These are phyloP conservation scores for Alnus rubra DNA, from an alignment of 306 rosid genomes.

Conservation along the genomic window DNA sequence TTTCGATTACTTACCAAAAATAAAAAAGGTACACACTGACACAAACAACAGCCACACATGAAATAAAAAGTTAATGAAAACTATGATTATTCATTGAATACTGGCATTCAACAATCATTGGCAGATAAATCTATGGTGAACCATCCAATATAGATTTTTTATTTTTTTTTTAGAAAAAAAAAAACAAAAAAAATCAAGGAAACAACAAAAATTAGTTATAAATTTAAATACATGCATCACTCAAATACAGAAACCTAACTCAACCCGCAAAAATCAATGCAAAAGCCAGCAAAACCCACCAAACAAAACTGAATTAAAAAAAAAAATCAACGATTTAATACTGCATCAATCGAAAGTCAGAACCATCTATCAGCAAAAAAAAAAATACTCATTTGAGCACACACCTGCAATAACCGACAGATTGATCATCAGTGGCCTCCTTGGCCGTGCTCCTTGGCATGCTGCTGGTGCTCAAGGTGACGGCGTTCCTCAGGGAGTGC, in stretches of 20 bases:
- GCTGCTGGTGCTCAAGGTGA: conserved; percentile 66
- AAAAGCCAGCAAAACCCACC: neutral
- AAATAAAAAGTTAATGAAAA: too few species aligned
- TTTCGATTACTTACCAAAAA: too few species aligned
- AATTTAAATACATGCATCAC: neutral
- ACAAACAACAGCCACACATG: neutral
- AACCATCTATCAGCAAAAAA: neutral
- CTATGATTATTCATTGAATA: neutral
- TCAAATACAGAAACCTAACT: neutral
- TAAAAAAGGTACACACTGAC: too few species aligned
- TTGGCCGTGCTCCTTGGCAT: conserved; percentile 57
- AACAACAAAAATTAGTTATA: neutral
- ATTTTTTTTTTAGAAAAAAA: neutral
- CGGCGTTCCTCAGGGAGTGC: conserved; percentile 84
- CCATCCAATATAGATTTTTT: too few species aligned
- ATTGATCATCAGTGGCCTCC: conserved; percentile 43
- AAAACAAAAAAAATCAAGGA: neutral
- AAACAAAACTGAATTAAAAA: neutral
- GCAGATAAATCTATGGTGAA: neutral
- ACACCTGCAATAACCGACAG: conserved; percentile 20
- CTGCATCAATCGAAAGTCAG: neutral
- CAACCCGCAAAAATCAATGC: neutral
- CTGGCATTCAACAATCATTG: neutral
- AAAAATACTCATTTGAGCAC: neutral
- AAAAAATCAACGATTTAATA: neutral